These are phyloP conservation scores for Trichophyton simii DNA, from an alignment of 2,329 filamentous ascomycete genomes.

Conservation along the genomic window DNA sequence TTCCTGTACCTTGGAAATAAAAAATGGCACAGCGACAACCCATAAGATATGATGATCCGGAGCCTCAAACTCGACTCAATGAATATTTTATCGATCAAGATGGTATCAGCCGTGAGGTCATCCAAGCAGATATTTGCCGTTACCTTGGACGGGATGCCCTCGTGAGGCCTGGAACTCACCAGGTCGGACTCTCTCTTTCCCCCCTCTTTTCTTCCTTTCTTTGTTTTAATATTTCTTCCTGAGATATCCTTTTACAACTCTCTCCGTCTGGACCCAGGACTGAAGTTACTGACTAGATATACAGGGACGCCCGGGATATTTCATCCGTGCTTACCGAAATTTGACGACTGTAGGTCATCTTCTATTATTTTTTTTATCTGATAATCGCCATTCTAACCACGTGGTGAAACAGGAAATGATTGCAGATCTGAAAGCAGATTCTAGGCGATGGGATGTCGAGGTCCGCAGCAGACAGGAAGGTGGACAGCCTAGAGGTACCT, in stretches of 20 bases:
- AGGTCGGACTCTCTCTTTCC: constrained; percentile 41
- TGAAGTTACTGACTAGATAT: constrained; percentile 26
- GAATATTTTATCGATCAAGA: constrained; percentile 71
- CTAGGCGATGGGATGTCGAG: constrained; percentile 39
- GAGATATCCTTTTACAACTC: constrained; percentile 1
- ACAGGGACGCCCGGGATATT: constrained; percentile 58
- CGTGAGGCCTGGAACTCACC: constrained; percentile 60
- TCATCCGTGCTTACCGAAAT: constrained; percentile 67
- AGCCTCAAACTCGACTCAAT: constrained; percentile 39
- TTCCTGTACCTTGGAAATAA: constrained; percentile 12
- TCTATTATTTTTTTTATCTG: constrained; percentile 7
- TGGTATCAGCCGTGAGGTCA: constrained; percentile 72
- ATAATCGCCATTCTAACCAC: not conserved
- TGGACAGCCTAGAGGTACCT: constrained; percentile 32
- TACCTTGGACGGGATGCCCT: constrained; percentile 73
- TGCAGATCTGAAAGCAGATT: constrained; percentile 42
- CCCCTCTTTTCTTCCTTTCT: constrained; percentile 12
- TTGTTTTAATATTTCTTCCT: not conserved
- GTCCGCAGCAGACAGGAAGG: constrained; percentile 29
- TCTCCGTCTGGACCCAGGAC: constrained; percentile 5
- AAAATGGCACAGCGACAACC: constrained; percentile 28
- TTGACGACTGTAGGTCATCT: constrained; percentile 54
- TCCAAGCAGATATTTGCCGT: constrained; percentile 72
- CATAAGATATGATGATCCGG: constrained; percentile 18
- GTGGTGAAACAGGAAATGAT: constrained; percentile 39